Evolutionary conservation across 306 rosid species (phyloP), one percentile per base, ranked within the genome.

Genomic region (Clitoria ternatea): DNA sequence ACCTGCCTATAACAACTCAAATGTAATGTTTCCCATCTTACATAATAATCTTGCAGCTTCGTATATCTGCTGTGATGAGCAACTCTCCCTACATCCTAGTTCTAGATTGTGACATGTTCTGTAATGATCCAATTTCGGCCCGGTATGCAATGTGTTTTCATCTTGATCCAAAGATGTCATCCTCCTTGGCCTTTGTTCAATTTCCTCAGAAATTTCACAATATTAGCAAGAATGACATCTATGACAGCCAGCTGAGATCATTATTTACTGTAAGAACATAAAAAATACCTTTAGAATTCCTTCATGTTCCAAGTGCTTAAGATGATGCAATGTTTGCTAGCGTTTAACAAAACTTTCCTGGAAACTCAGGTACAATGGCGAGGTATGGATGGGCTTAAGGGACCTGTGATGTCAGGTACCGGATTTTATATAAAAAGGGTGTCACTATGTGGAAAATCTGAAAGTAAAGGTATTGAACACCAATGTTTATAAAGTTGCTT

Each of bases 101-200:
- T 13, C 66, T 89, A 6, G 98, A 92, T 32, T 89, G 96, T 68
- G 96, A 92, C 85, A 92, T 89, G 98, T 57, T 79, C 47, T 89
- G 90, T 71, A 86, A 84, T 10, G 90, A 84, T 47, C 88, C 96
- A 48, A 81, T 79, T 54, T 89, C 90, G 24, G 90, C 83, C 1
- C 69, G 85, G 17, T 80, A 79, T 61, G 96, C 92, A 1, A 74
- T 87, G 89, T 92, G 96, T 23, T 86, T 92, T 76, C 92, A 79
- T 44, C 98, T 92, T 43, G 90, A 87, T 75, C 64, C 85, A 2
- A 76, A 78, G 45, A 80, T 83, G n/a, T 89, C 92, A 1, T 53
- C 85, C 18, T 72, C 88, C 15, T 74, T 87, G 23, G 80, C 92
- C 49, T 80, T 87, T 15, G 96, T 89, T 67, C 96, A 89, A 30